Evolutionary conservation across 75 land plant genomes (phyloP).

Genomic region (Larix kaempferi): DNA sequence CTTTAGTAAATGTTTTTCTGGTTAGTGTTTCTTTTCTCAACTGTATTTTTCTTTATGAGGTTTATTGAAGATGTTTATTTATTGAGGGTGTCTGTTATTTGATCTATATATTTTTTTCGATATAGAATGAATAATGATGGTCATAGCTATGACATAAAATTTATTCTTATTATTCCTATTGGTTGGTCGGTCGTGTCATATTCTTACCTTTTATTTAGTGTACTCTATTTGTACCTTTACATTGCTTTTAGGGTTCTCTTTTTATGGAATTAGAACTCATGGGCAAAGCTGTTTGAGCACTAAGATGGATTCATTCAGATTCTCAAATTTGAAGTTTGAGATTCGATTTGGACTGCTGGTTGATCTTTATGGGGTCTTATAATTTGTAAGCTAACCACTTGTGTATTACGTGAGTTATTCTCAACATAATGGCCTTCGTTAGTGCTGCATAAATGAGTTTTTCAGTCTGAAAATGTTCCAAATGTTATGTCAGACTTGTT

Average conservation of each 20-base stretch:
- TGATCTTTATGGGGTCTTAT: not conserved
- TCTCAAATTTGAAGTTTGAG: not conserved
- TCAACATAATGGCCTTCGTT: not conserved
- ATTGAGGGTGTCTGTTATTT: too few species aligned
- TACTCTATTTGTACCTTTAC: not conserved
- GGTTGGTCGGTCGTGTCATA: not conserved
- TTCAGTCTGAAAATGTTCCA: not conserved
- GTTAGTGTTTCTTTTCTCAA: too few species aligned
- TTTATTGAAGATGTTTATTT: too few species aligned
- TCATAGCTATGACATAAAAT: too few species aligned
- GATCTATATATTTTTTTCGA: not conserved
- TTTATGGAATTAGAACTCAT: not conserved
- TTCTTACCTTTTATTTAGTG: not conserved
- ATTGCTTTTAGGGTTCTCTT: not conserved
- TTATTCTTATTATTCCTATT: too few species aligned
- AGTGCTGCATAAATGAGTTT: not conserved
- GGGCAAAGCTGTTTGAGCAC: not conserved
- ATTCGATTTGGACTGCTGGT: not conserved
- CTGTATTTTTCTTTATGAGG: too few species aligned
- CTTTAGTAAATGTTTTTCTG: too few species aligned
- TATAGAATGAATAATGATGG: not conserved
- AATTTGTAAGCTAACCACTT: not conserved
- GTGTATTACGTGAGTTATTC: not conserved
- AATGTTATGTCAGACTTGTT: not conserved
- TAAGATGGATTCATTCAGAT: not conserved